These are phyloP conservation scores for Pyrenochaeta sp. DNA, from an alignment of 2,329 filamentous ascomycete species.

Conservation along the genomic window DNA sequence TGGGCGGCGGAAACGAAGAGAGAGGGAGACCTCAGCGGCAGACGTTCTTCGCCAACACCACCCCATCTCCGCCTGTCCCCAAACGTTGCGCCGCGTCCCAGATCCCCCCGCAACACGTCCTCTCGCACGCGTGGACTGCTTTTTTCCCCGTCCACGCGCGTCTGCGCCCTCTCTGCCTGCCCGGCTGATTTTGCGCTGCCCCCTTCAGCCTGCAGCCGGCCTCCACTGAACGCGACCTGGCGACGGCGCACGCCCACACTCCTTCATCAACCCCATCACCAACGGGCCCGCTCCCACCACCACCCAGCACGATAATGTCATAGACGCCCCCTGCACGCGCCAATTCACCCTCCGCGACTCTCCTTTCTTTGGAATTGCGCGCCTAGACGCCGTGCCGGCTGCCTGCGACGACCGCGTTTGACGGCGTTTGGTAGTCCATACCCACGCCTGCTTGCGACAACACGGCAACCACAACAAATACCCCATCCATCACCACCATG, in stretches of 20 bases:
- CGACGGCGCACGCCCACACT: conserved; percentile 37
- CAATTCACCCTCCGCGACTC: conserved; percentile 28
- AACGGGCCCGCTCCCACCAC: conserved; percentile 32
- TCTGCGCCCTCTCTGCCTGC: conserved; percentile 31
- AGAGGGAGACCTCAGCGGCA: conserved; percentile 11
- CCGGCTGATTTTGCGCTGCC: conserved; percentile 36
- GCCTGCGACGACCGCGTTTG: conserved; percentile 28
- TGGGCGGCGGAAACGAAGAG: neutral
- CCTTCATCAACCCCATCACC: conserved; percentile 43
- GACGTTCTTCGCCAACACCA: conserved; percentile 33
- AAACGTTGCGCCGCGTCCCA: conserved; percentile 44
- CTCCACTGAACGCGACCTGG: conserved; percentile 39
- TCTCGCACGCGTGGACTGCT: conserved; percentile 43
- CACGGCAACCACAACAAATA: conserved; percentile 17
- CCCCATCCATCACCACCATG: conserved; percentile 60
- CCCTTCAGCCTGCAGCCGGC: conserved; percentile 37
- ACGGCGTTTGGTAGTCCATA: conserved; percentile 15
- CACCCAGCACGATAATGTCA: conserved; percentile 44
- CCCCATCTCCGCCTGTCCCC: conserved; percentile 40
- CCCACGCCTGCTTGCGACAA: conserved; percentile 21
- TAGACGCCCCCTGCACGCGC: conserved; percentile 39
- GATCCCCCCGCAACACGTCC: conserved; percentile 45
- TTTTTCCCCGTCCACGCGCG: conserved; percentile 32
- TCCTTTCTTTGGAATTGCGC: conserved; percentile 34
- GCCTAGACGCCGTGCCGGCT: conserved; percentile 19